These are phyloP conservation scores for Trichoderma koningii DNA, from an alignment of 2,329 filamentous ascomycete species.

Conservation along the genomic window DNA sequence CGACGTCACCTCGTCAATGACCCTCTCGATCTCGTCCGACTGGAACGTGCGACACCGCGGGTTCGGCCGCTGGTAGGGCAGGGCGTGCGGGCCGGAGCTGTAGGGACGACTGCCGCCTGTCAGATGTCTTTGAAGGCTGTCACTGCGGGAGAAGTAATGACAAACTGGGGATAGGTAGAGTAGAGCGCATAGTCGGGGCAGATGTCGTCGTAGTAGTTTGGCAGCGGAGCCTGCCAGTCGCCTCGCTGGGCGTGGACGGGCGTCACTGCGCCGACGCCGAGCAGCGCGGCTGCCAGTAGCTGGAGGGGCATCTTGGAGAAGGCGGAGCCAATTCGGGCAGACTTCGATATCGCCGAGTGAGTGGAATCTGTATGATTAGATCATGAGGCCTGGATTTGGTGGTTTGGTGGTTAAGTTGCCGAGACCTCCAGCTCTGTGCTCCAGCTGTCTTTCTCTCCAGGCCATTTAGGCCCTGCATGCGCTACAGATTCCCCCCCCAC, in stretches of 20 bases:
- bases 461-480: slow-evolving; percentile 6
- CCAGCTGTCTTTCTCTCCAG: neutral
- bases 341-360: neutral
- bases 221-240: slow-evolving; percentile 34
- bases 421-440: too few species aligned
- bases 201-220: slow-evolving; percentile 35
- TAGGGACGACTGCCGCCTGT: slow-evolving; percentile 64
- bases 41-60: slow-evolving; percentile 84
- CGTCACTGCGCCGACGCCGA: slow-evolving; percentile 32
- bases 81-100: slow-evolving; percentile 73
- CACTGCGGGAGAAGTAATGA: neutral
- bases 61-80: slow-evolving; percentile 86
- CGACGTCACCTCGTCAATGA: slow-evolving; percentile 79
- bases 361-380: too few species aligned
- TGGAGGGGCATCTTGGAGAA: slow-evolving; percentile 34
- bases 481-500: slow-evolving; percentile 8
- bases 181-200: slow-evolving; percentile 49
- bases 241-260: slow-evolving; percentile 28
- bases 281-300: slow-evolving; percentile 35
- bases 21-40: slow-evolving; percentile 81
- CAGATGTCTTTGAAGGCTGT: neutral
- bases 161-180: slow-evolving; percentile 45
- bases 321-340: slow-evolving; percentile 5
- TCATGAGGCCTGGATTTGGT: too few species aligned
- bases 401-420: too few species aligned